Evolutionary conservation across 352 stramenopile species (phyloP), one percentile per base, ranked within the genome.

Genomic region (Phytopythium montanum): DNA sequence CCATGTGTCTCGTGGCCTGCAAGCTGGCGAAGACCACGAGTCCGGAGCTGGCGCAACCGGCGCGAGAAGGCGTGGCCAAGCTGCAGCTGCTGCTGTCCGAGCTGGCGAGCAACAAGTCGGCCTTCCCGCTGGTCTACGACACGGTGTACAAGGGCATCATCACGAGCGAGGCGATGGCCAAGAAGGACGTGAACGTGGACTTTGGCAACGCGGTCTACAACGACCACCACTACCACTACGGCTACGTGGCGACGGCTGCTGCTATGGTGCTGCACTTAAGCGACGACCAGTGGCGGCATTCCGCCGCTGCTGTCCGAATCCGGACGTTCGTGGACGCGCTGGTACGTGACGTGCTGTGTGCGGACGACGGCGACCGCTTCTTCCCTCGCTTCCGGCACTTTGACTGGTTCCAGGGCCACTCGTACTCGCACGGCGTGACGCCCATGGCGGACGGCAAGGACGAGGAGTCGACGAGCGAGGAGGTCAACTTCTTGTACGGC

Each of bases 181-280:
- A 73, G 63, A 69, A 82, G 29, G 80, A 90, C 60, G 74, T 88
- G 57, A 86, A 90, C 61, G 75, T 87, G 23, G 80, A 90, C 54
- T 90, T 90, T 51, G 77, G 80, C 48, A 90, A 88, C 59, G 67
- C 65, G 25, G 74, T 87, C 33, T 90, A 88, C 72, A 90, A 88
- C 44, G 80, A 90, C 49, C 80, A 90, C 58, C 78, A 90, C 60
- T 90, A 88, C 36, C 80, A 90, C 60, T 90, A 87, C 53, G 80
- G 80, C 62, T 90, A 90, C 56, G 64, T 79, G 19, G 75, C 88
- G 45, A 85, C 68, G 10, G 80, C 72, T 0, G 69, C 72, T 26
- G 73, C 71, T 21, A 88, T 88, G 56, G 57, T 66, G 25, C 56
- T 85, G 34, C 65, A 79, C 46, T 60, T 88, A 44, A 54, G 61